Evolutionary conservation across 257 asterid species (phyloP).

Genomic region (Avicennia marina): DNA sequence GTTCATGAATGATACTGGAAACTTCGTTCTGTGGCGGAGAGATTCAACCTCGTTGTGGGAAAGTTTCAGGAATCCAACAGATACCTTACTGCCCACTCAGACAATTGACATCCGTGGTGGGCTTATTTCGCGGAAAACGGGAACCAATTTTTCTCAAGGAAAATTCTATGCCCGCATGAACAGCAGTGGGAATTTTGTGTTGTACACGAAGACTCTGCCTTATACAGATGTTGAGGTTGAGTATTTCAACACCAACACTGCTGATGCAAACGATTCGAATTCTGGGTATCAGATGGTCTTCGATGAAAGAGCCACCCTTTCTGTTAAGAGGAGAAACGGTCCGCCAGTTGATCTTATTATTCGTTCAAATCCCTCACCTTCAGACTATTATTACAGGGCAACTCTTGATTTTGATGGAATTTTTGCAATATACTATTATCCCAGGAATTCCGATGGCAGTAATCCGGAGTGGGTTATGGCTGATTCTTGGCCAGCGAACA

Average conservation of each 20-base stretch:
- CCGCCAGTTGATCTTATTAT: background rate
- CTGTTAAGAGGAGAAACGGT: slow-evolving; percentile 25
- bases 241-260: slow-evolving; percentile 31
- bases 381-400: slow-evolving; percentile 36
- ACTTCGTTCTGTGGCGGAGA: slow-evolving; percentile 27
- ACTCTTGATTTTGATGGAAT: slow-evolving; percentile 47
- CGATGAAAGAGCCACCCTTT: slow-evolving; percentile 23
- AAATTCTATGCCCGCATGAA: slow-evolving; percentile 40
- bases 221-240: slow-evolving; percentile 23
- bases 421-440: slow-evolving; percentile 35
- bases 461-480: slow-evolving; percentile 25
- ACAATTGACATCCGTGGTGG: slow-evolving; percentile 10
- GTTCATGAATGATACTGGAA: slow-evolving; percentile 47
- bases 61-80: slow-evolving; percentile 37
- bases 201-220: slow-evolving; percentile 23
- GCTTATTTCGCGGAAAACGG: slow-evolving; percentile 25
- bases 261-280: slow-evolving; percentile 21
- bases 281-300: slow-evolving; percentile 35
- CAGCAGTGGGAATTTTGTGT: slow-evolving; percentile 28
- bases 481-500: slow-evolving; percentile 28
- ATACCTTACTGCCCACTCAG: slow-evolving; percentile 37
- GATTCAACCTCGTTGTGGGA: slow-evolving; percentile 40
- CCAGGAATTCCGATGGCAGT: slow-evolving; percentile 17
- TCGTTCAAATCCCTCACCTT: slow-evolving; percentile 8
- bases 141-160: slow-evolving; percentile 30